phyloP scores from a whole-genome alignment of 2,329 filamentous ascomycete species.

The Bipolaris oryzae region DNA sequence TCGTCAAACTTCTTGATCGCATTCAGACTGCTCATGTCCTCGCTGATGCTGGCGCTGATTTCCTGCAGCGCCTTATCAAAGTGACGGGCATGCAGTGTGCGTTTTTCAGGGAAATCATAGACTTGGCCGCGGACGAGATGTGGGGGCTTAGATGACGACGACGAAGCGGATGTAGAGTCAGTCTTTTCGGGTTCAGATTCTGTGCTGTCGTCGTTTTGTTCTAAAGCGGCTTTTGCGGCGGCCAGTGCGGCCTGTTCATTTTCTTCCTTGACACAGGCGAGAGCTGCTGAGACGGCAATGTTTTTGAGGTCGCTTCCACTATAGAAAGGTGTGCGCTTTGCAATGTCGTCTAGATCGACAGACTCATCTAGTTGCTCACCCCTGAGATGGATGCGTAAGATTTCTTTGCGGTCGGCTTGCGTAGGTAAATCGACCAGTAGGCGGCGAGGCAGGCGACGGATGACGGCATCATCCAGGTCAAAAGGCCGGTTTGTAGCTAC shows the following conservation, averaged over 20 bases:
- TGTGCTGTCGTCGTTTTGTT: not conserved
- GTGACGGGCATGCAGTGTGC: conserved; percentile 70
- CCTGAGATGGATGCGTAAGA: conserved; percentile 73
- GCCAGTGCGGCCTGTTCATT: conserved; percentile 51
- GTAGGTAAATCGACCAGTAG: conserved; percentile 76
- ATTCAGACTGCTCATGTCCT: conserved; percentile 86
- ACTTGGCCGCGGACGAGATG: conserved; percentile 40
- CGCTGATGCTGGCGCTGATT: conserved; percentile 89
- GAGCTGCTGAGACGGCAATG: conserved; percentile 76
- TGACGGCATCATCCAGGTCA: conserved; percentile 86
- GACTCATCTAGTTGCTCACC: conserved; percentile 67
- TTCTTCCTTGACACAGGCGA: conserved; percentile 80
- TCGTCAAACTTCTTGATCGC: conserved; percentile 96
- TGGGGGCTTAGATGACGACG: conserved; percentile 33
- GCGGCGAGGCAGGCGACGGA: conserved; percentile 75
- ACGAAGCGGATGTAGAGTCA: not conserved
- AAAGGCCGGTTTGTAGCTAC: conserved; percentile 95
- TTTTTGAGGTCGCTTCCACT: conserved; percentile 87
- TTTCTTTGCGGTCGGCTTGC: conserved; percentile 68
- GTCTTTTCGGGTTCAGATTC: not conserved
- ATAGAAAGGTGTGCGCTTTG: conserved; percentile 74
- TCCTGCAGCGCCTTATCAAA: conserved; percentile 87
- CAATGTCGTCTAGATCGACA: conserved; percentile 67
- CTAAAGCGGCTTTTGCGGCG: conserved; percentile 23
- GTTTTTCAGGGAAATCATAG: conserved; percentile 70